Base-by-base conservation (phyloP, 1,284 basidiomycete species). In the Apiotrichum domesticum region DNA sequence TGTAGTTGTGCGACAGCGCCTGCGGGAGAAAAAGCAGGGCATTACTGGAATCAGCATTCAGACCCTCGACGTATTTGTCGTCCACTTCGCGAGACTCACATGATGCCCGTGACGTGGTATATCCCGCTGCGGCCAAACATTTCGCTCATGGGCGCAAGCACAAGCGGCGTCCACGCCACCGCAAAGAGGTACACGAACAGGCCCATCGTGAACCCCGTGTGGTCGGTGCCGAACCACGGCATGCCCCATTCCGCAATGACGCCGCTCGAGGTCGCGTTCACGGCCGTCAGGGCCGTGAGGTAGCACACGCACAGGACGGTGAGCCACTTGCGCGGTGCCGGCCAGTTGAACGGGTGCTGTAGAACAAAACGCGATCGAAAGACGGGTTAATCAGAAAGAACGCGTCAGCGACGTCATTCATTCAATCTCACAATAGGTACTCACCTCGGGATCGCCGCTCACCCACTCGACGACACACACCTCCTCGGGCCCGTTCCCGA, bases 281-380 rank as follows among this genome's bases (percentile, higher is more conserved):
- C 53, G 3, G 66, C 64, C 10, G 66, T 64, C 9, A 63, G 54
- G 9, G 61, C 54, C 6, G 68, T 65, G 50, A 66, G 66, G 56
- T 64, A 59, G 21, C 63, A 59, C 0, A 63, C 63, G 1, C 54
- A 51, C 13, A 59, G 37, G 7, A 66, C 48, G 15, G 63, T 68
- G 3, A 54, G 6, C 47, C 63, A 64, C 61, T 72, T 72, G 34
- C 65, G 61, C 2, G 32, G n/a, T 2, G 44, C 9, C 0, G 61
- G 47, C 66, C 67, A 74, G 51, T 74, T 74, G 64, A 67, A 65
- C 1, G 73, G 73, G 55, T 71, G 66, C 73, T 75, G 57, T 21
- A 21, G 21, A 21, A 21, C 21, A 21, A 48, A 15, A 3, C 33
- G 14, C 7, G 21, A 21, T 21, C 21, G 21, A 21, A 21, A 21